phyloP scores from a whole-genome alignment of 129 eudicot species.

The Heracleum sosnowskyi region DNA sequence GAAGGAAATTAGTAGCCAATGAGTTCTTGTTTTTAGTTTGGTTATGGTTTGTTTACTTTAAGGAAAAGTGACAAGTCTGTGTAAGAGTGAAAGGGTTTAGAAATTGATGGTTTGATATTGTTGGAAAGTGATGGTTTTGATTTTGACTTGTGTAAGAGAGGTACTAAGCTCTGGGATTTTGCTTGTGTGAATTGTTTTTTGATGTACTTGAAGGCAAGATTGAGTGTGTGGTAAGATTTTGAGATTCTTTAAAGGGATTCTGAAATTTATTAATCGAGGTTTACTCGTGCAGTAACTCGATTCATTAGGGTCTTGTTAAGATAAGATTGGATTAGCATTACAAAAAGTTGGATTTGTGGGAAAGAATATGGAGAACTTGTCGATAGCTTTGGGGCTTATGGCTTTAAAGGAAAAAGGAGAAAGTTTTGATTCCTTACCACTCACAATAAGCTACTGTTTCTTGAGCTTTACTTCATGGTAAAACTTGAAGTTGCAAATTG shows the following conservation, averaged over 20 bases:
- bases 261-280: not conserved
- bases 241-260: not conserved
- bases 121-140: conserved; percentile 7
- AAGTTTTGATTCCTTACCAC: conserved; percentile 24
- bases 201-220: not conserved
- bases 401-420: conserved; percentile 6
- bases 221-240: not conserved
- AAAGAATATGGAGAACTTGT: conserved; percentile 3
- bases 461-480: conserved; percentile 6
- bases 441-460: conserved; percentile 3
- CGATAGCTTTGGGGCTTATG: not conserved
- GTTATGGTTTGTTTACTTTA: not conserved
- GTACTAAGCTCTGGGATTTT: not conserved
- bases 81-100: not conserved
- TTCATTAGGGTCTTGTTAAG: not conserved
- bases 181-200: not conserved
- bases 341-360: not conserved
- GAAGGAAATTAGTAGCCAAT: not conserved
- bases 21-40: not conserved
- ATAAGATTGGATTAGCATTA: not conserved
- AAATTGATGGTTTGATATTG: not conserved
- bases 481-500: conserved; percentile 15
- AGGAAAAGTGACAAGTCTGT: not conserved
- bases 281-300: not conserved
- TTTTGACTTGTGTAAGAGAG: not conserved